A percentile compares a stretch with the other conserved stretches of the same genome.
Evolutionary conservation across 768 basidiomycete genomes (phyloP).

Genomic region (Leccinum rimulosum): DNA sequence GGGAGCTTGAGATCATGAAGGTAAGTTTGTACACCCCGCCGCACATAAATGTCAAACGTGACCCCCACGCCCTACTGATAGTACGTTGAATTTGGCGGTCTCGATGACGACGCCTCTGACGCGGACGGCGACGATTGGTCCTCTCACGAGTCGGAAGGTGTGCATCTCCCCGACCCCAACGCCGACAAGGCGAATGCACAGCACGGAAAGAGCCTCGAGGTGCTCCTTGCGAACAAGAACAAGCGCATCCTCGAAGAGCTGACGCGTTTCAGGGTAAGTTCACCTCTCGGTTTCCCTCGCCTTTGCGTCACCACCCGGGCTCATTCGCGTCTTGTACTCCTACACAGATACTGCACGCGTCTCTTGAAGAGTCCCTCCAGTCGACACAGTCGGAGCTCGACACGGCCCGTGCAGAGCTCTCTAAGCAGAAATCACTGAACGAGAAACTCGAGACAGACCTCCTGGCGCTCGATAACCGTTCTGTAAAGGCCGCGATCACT

Average conservation of each 20-base stretch:
- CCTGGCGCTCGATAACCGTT: constrained; percentile 66
- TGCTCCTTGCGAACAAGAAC: constrained; percentile 90
- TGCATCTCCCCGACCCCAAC: constrained; percentile 86
- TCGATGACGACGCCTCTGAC: constrained; percentile 58
- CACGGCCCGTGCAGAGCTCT: constrained; percentile 59
- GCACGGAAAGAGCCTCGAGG: constrained; percentile 82
- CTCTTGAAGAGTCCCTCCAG: constrained; percentile 71
- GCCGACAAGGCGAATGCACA: constrained; percentile 77
- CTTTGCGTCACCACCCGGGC: not conserved
- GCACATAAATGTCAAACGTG: not conserved
- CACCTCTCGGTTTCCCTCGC: no score
- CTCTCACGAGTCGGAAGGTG: constrained; percentile 42
- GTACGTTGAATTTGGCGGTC: constrained; percentile 95
- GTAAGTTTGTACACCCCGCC: constrained; percentile 38
- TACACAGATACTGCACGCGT: constrained; percentile 72
- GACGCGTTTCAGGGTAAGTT: constrained; percentile 30
- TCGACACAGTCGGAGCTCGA: constrained; percentile 57
- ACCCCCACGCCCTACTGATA: constrained; percentile 29
- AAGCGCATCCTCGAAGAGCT: constrained; percentile 59
- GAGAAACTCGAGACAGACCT: constrained; percentile 93
- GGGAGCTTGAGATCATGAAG: constrained; percentile 99
- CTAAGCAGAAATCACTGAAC: constrained; percentile 76
- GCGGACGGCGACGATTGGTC: constrained; percentile 54
- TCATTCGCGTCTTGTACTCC: constrained; percentile 1
- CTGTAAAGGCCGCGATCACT: constrained; percentile 13